Evolutionary conservation across 2,329 filamentous ascomycete species (phyloP), one percentile per base, ranked within the genome.

Genomic region (Fusarium secorum): DNA sequence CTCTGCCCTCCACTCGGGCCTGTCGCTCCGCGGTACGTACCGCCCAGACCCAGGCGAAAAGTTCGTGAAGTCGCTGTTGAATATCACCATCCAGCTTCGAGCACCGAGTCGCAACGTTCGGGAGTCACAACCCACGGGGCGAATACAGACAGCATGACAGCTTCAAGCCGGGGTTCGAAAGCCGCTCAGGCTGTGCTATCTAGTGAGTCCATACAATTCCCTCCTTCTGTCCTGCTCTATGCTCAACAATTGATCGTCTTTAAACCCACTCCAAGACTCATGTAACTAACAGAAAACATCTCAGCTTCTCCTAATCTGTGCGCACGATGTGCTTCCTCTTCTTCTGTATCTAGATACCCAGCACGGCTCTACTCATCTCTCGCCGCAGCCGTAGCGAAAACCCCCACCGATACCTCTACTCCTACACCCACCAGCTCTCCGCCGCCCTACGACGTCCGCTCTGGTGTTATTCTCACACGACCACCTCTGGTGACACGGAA

Each of bases 401-500:
- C 72, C 46, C 53, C 71, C 30, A 66, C 38, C 44, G 46, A 75
- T 24, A 59, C 71, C 41, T 30, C 65, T 71, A 36, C 72, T 77
- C 60, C 64, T 64, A 39, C 63, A 65, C 44, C 74, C n/a, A 55
- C 68, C 33, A 60, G 45, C 14, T 56, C 56, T 61, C 70, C 74
- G 22, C 60, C 76, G 26, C 71, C 78, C 56, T 88, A 87, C 81
- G 81, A 83, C 71, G 84, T 90, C 79, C 84, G 83, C 64, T 85
- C 87, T 63, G 92, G 93, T 71, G 86, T 98, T 65, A 89, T 98
- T 74, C 89, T 99, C 70, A 96, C 94, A 48, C 93, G 96, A 32
- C 89, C 96, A 51, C 96, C 96, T 11, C 85, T 97, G 64, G 86
- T 99, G 76, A 98, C 96, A 30, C 91, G 93, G 73, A 86, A 91